phyloP scores from a whole-genome alignment of 139 green algal genomes.

The Coccomyxa sp. region DNA sequence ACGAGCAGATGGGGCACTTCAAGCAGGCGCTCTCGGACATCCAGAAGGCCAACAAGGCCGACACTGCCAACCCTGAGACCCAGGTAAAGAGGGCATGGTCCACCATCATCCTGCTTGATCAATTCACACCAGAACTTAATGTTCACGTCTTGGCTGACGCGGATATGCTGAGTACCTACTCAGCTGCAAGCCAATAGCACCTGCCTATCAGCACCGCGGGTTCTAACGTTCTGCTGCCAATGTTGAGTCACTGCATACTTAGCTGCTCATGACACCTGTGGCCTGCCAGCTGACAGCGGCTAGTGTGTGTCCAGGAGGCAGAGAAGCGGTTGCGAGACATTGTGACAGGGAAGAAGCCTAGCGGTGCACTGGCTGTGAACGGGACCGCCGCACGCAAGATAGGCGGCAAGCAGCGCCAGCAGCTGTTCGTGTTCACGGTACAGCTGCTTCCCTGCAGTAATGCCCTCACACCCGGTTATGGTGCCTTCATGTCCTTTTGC shows the following conservation, averaged over 20 bases:
- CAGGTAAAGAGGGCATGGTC: conserved; percentile 10
- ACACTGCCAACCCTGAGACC: conserved; percentile 49
- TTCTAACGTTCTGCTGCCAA: no score
- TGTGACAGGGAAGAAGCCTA: conserved; percentile 43
- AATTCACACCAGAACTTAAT: not conserved
- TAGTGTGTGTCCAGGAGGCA: conserved; percentile 45
- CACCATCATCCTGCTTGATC: not conserved
- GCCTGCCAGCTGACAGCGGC: no score
- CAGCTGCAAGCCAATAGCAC: no score
- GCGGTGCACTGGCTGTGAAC: conserved; percentile 21
- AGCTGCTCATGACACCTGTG: no score
- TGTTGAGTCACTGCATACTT: no score
- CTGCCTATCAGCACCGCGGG: not conserved
- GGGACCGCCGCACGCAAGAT: conserved; percentile 19
- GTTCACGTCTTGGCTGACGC: not conserved
- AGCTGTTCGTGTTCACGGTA: conserved; percentile 9
- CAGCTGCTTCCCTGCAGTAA: not conserved
- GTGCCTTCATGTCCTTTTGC: not conserved
- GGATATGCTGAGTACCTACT: no score
- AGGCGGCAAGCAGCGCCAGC: conserved; percentile 10
- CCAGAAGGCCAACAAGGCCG: conserved; percentile 44
- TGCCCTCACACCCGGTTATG: not conserved
- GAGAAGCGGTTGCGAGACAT: conserved; percentile 69
- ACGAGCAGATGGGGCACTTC: conserved; percentile 72
- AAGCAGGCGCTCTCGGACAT: conserved; percentile 79